Evolutionary conservation across 1,284 basidiomycete species (phyloP).

Genomic region (Stereum hirsutum): DNA sequence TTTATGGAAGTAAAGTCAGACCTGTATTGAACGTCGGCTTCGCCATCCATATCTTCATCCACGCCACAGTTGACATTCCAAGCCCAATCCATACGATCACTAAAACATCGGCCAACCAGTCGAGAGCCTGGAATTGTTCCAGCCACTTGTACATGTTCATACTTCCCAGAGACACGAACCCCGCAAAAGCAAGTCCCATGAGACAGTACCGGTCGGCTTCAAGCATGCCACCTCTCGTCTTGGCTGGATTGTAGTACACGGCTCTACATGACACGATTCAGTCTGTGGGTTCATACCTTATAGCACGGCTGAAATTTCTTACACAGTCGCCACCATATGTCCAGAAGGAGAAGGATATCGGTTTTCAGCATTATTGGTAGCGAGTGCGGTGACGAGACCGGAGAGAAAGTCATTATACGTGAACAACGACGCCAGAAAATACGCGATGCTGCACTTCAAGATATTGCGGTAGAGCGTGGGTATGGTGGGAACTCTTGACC

Average conservation of each 20-base stretch:
- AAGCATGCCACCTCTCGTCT: slow-evolving; percentile 86
- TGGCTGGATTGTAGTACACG: slow-evolving; percentile 79
- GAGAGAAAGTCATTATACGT: slow-evolving; percentile 78
- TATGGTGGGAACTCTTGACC: slow-evolving; percentile 24
- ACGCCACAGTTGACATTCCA: slow-evolving; percentile 77
- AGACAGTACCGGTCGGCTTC: slow-evolving; percentile 79
- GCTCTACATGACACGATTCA: slow-evolving; percentile 44
- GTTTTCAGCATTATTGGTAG: slow-evolving; percentile 56
- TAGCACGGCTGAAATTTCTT: too few relatives aligned
- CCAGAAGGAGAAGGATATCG: slow-evolving; percentile 59
- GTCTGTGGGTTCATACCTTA: neutral
- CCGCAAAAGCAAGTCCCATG: slow-evolving; percentile 63
- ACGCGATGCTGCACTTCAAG: slow-evolving; percentile 87
- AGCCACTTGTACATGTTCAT: slow-evolving; percentile 76
- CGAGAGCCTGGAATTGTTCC: slow-evolving; percentile 56
- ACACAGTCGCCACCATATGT: slow-evolving; percentile 84
- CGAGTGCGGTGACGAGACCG: slow-evolving; percentile 51
- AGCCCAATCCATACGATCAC: slow-evolving; percentile 77
- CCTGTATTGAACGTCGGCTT: slow-evolving; percentile 92
- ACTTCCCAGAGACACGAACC: slow-evolving; percentile 68
- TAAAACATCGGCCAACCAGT: slow-evolving; percentile 60
- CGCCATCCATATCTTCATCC: slow-evolving; percentile 84
- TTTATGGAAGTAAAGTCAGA: slow-evolving; percentile 12
- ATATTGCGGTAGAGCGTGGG: slow-evolving; percentile 62
- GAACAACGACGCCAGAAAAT: slow-evolving; percentile 86